Evolutionary conservation across 1,139 yeast genomes (phyloP), one percentile per base, ranked within the genome.

Genomic region (Arxiozyma slooffiae): DNA sequence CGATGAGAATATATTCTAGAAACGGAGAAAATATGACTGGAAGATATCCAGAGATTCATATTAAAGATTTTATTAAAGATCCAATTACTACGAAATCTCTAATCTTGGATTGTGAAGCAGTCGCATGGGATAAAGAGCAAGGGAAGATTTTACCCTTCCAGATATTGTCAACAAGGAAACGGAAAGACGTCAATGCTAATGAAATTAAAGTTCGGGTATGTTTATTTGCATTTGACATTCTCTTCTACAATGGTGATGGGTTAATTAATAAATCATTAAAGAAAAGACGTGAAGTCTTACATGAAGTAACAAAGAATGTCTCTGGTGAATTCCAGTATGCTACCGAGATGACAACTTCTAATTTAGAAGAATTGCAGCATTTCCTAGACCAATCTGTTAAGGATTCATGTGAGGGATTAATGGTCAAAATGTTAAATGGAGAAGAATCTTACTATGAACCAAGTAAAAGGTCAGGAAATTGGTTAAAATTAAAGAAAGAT

Each of bases 21-120:
- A 92, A 92, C 67, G 87, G 95, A 48, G 99, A 92, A 71, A 94
- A 94, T 67, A 92, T 92, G 98, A 85, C 96, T 0, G 88, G 86
- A 64, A 73, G 96, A 61, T 92, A 92, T 63, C 99, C 99, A 0
- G 99, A 92, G 67, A 78, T 92, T 55, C 80, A 85, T 47, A 76
- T 87, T 22, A 78, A 79, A 39, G 83, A 82, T 47, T 79, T 88
- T 55, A 68, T 81, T 46, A 70, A 68, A 24, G 70, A 75, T 18
- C 63, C 64, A 7, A 55, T 52, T 14, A 50, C 58, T 1, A 69
- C 71, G 2, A 71, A 73, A 47, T 79, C 82, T 1, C 67, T 90
- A 67, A 88, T 92, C 52, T 68, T 92, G 52, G 99, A 92, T 66
- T 87, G 97, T 69, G 99, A 92, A 68, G 97, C 97, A 6, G 98